Evolutionary conservation across 495 filamentous ascomycete genomes (phyloP), one percentile per base, ranked within the genome.

Genomic region (Aspergillus sparsus): DNA sequence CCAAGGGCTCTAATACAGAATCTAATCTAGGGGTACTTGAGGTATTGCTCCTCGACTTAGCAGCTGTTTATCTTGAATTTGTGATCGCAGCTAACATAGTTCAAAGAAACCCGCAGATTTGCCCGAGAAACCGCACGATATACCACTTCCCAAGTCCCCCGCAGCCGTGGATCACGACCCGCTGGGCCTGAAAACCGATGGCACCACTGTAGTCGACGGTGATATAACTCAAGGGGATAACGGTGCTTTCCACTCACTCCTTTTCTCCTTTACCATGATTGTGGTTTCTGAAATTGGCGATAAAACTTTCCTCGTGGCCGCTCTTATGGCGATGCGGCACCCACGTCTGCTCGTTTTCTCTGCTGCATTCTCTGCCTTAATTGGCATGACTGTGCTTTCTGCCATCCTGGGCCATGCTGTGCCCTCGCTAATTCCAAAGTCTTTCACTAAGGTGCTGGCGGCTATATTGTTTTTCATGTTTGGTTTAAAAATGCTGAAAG

Each of bases 251-350:
- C 94, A 98, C 72, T 98, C 94, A 9, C 94, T 94, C 67, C 64
- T 93, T 27, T 89, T 97, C 50, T 94, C 94, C 7, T 85, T 97
- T 54, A 91, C 92, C 58, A 98, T 98, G 94, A 98, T 98, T 61
- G 81, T 98, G 55, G 90, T 98, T 66, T 97, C 94, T 61, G 94
- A 98, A 71, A 87, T 98, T 70, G 94, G 94, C 59, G 94, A 98
- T 83, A 98, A 98, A 74, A 98, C 94, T 0, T 98, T 98, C 77
- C 82, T 98, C 42, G 91, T 98, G 45, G 94, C 94, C 12, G 94
- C 94, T 27, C 82, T 98, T 18, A 98, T 98, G 94, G 94, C 94
- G 2, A 98, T 98, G 94, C 91, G 96, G 64, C 93, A 98, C 69
- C 89, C 94, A 45, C 90, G 93, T 35, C 72, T 97, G 55, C 80